phyloP scores from a whole-genome alignment of 2,329 filamentous ascomycete genomes.

The Rasamsonia emersonii region DNA sequence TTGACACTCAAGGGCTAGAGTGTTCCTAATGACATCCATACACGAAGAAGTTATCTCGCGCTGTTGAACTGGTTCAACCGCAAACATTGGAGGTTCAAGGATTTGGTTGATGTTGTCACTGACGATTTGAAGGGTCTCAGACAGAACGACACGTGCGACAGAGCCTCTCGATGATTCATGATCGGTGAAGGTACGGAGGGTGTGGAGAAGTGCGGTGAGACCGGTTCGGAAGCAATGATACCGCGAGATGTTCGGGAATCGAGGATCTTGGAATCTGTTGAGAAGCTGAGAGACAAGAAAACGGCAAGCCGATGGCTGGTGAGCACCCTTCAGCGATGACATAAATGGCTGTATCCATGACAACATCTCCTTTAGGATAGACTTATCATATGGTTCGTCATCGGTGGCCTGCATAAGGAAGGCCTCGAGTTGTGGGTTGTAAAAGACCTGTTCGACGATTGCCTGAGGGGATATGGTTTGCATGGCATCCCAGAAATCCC shows the following conservation, averaged over 20 bases:
- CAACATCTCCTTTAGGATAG: conserved; percentile 55
- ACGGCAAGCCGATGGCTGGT: conserved; percentile 71
- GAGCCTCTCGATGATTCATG: conserved; percentile 36
- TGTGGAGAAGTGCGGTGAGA: conserved; percentile 36
- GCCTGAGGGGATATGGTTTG: conserved; percentile 69
- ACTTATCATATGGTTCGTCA: conserved; percentile 44
- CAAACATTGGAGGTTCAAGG: conserved; percentile 47
- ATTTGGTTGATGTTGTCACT: conserved; percentile 46
- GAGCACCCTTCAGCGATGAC: conserved; percentile 63
- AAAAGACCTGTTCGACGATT: conserved; percentile 76
- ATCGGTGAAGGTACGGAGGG: conserved; percentile 40
- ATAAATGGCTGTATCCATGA: conserved; percentile 74
- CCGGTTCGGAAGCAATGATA: conserved; percentile 40
- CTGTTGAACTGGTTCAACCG: conserved; percentile 39
- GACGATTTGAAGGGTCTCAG: conserved; percentile 40
- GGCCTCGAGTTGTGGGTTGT: conserved; percentile 58
- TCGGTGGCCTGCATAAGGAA: conserved; percentile 44
- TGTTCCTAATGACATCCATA: conserved; percentile 57
- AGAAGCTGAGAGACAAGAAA: conserved; percentile 70
- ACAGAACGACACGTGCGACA: conserved; percentile 40
- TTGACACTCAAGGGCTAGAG: conserved; percentile 62
- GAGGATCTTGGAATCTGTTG: conserved; percentile 41
- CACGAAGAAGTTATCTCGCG: conserved; percentile 48
- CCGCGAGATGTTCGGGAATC: conserved; percentile 33
- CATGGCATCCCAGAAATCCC: conserved; percentile 82